Conservation (phyloP, 345 rosid genomes). For the Populus euphratica region DNA sequence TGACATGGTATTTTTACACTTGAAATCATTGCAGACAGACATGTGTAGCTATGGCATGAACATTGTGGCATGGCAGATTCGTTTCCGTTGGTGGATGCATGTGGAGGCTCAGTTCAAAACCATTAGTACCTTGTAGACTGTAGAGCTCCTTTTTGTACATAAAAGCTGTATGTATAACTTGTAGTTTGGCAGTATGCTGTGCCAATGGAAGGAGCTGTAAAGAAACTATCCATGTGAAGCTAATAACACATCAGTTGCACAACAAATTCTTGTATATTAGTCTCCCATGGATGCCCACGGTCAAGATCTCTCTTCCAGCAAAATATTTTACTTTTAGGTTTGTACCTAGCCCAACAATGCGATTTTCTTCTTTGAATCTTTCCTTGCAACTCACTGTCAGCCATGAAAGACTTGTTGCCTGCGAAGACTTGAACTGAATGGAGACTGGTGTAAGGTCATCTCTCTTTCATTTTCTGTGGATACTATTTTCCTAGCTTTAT, state of each 20-base stretch:
- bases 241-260: not conserved
- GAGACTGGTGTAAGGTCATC: not conserved
- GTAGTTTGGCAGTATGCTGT: not conserved
- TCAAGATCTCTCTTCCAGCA: not conserved
- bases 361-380: not conserved
- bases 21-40: not conserved
- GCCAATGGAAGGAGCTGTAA: not conserved
- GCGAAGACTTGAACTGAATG: not conserved
- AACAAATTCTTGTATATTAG: not conserved
- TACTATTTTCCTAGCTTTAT: not conserved
- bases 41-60: not conserved
- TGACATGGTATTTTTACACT: not conserved
- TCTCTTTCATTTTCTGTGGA: not conserved
- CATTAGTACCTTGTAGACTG: not conserved
- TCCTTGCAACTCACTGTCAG: not conserved
- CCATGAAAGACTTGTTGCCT: not conserved
- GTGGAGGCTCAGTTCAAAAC: not conserved
- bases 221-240: not conserved
- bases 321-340: too few species aligned
- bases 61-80: not conserved
- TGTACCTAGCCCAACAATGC: not conserved
- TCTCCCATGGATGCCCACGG: not conserved
- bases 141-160: not conserved
- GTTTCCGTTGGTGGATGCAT: slow-evolving; percentile 1
- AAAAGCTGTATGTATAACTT: not conserved